Base-by-base conservation (phyloP, 2,329 filamentous ascomycete species). In the Drechslerella coelobrocha region DNA sequence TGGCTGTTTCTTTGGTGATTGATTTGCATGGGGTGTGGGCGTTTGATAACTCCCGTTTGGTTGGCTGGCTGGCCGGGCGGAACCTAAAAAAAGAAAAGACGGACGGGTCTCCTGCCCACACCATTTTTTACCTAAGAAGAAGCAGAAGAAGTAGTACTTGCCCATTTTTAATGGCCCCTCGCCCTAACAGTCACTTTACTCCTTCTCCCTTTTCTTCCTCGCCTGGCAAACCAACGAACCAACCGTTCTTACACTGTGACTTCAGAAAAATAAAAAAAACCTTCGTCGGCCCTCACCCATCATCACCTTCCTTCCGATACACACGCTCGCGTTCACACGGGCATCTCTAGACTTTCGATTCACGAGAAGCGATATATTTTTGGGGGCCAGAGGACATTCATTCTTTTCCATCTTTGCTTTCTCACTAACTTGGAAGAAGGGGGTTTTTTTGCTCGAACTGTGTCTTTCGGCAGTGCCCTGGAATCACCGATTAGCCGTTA, bases 381-480 rank as follows among this genome's bases (percentile, higher is more conserved):
- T 71, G 12, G 12, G 29, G 29, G 29, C 29, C 29, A 73, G 73
- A 76, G 73, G 73, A 75, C 57, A 65, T 59, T 72, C n/a, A 52
- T 53, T 74, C n/a, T 57, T 60, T 45, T 59, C 48, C 23, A 45
- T 56, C 31, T 56, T 57, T 50, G 29, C 68, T 68, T 73, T 74
- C 69, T 72, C 73, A 69, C 74, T 68, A 55, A 55, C 68, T 55
- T 62, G 65, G 56, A 55, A 57, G 63, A 41, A 73, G 71, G 53
- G 66, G 60, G 69, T 39, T 52, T 53, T 73, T 47, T 61, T 66
- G 24, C 39, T 57, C 55, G 29, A 12, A 31, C 29, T 31, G 65
- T 74, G 76, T 39, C 74, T 74, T 61, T 12, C 69, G 63, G 77
- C 76, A 57, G 61, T 62, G 45, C 61, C 45, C 50, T 50, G 57